Evolutionary conservation across 768 basidiomycete genomes (phyloP).

Genomic region (Wakefieldia striispora): DNA sequence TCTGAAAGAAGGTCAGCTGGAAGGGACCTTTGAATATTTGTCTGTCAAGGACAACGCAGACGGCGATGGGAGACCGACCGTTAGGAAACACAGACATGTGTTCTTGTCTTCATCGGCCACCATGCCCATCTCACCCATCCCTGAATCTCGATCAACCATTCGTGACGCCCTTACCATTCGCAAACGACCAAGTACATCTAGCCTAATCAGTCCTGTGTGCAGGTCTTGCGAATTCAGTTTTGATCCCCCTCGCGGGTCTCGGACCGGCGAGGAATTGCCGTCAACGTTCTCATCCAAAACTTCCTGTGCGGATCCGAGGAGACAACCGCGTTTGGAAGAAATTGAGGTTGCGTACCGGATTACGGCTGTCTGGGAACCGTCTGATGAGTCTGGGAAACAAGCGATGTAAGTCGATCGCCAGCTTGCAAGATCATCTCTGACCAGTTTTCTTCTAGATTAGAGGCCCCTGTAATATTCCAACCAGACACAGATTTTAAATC

Average conservation of each 20-base stretch:
- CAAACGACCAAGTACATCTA: constrained; percentile 45
- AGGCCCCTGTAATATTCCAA: constrained; percentile 62
- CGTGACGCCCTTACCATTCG: constrained; percentile 39
- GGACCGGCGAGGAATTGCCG: constrained; percentile 59
- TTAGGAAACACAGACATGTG: constrained; percentile 38
- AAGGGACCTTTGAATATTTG: constrained; percentile 56
- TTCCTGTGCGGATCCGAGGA: constrained; percentile 24
- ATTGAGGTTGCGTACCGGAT: constrained; percentile 54
- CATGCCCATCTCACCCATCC: constrained; percentile 36
- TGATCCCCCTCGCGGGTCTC: constrained; percentile 48
- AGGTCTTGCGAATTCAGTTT: constrained; percentile 50
- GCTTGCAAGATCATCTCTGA: background rate
- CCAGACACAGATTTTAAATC: constrained; percentile 61
- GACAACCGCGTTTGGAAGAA: constrained; percentile 32
- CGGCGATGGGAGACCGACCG: constrained; percentile 20
- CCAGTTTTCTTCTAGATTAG: constrained; percentile 42
- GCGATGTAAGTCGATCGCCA: constrained; percentile 45
- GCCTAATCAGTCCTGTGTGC: constrained; percentile 32
- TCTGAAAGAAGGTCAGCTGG: constrained; percentile 42
- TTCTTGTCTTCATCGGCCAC: constrained; percentile 49
- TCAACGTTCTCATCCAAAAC: constrained; percentile 49
- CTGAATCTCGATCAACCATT: constrained; percentile 25
- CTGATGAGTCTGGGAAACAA: constrained; percentile 40
- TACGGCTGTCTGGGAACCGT: constrained; percentile 57
- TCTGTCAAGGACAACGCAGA: constrained; percentile 23